A percentile compares a stretch with the other conserved stretches of the same genome.
These are phyloP conservation scores for Pyrenula massariospora DNA, from an alignment of 495 filamentous ascomycete species.

Conservation along the genomic window DNA sequence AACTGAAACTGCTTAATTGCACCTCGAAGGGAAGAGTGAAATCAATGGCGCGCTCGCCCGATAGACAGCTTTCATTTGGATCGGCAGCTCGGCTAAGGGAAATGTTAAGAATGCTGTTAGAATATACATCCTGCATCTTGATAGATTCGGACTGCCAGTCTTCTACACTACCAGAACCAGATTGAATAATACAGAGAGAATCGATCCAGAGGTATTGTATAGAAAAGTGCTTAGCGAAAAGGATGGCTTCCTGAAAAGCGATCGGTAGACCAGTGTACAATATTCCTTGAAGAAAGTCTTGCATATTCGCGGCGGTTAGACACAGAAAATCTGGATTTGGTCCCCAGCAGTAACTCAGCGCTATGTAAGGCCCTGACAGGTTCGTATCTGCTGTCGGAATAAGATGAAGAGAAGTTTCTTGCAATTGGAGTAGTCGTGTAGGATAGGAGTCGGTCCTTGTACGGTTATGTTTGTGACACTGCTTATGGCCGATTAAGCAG, in stretches of 20 bases:
- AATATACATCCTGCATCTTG: constrained; percentile 9
- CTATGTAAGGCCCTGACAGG: too few species aligned
- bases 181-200: constrained; percentile 14
- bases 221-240: constrained; percentile 4
- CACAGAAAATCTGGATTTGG: not conserved
- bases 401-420: too few species aligned
- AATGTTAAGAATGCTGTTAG: constrained; percentile 5
- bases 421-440: too few species aligned
- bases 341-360: not conserved
- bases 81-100: not conserved
- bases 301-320: not conserved
- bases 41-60: not conserved
- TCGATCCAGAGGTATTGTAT: constrained; percentile 15
- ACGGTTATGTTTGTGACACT: too few species aligned
- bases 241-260: constrained; percentile 11
- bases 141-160: constrained; percentile 12
- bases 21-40: not conserved
- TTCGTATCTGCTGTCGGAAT: too few species aligned
- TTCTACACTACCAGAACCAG: constrained; percentile 1
- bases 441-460: too few species aligned
- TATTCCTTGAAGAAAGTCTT: not conserved
- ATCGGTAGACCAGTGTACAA: not conserved
- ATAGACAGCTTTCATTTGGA: not conserved
- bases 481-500: too few species aligned
- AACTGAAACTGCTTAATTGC: too few species aligned